Conservation (phyloP, 352 stramenopile species). For the Pythium utonaiense region DNA sequence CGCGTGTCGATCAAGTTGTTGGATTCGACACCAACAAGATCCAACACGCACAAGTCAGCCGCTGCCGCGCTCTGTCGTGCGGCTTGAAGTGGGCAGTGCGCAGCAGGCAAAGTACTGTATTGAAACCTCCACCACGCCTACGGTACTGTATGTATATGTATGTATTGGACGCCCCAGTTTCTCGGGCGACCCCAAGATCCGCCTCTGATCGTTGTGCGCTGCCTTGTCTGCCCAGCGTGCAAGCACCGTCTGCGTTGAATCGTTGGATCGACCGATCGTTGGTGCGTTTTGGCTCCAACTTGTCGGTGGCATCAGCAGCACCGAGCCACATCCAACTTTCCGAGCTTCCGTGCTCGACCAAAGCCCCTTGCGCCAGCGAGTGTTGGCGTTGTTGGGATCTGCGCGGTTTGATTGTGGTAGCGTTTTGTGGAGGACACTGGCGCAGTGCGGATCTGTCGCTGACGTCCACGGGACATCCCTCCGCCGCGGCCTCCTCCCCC, state of each 20-base stretch:
- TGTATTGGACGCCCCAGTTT: not conserved
- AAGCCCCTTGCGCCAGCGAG: not conserved
- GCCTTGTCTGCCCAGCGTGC: not conserved
- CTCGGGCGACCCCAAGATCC: not conserved
- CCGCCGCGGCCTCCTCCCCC: not conserved
- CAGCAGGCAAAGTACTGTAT: not conserved
- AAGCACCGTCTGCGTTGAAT: constrained; percentile 4
- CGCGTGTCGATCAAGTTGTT: not conserved
- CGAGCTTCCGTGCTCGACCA: not conserved
- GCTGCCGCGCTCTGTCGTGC: not conserved
- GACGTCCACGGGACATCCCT: not conserved
- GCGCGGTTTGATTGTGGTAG: not conserved
- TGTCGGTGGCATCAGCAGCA: not conserved
- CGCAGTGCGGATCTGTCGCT: constrained; percentile 1
- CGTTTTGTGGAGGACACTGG: not conserved
- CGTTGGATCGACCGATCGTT: constrained; percentile 2
- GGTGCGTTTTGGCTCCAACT: not conserved
- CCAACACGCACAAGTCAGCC: not conserved
- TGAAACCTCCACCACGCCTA: not conserved
- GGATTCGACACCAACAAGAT: not conserved
- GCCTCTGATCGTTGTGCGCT: not conserved
- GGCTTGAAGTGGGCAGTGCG: constrained; percentile 4
- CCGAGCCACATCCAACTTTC: too few species aligned
- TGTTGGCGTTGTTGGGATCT: not conserved
- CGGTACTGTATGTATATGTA: too few species aligned